Evolutionary conservation across 129 eudicot genomes (phyloP).

Genomic region (Flaveria linearis): DNA sequence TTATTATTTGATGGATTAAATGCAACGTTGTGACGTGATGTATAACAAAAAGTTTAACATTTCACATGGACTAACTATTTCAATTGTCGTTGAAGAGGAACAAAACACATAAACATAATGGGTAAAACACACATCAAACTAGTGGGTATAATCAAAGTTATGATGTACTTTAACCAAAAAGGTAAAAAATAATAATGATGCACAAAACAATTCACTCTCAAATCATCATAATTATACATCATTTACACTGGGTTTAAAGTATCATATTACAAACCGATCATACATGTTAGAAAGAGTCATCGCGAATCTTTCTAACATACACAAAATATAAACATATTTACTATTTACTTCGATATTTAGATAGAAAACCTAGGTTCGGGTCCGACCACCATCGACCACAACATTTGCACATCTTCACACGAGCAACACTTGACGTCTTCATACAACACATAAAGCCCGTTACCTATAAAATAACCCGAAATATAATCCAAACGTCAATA

Average conservation of each 20-base stretch:
- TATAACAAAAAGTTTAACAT: background rate
- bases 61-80: background rate
- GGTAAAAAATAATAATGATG: background rate
- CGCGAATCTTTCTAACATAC: background rate
- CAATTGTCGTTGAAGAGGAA: background rate
- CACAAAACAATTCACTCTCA: background rate
- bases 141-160: background rate
- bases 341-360: background rate
- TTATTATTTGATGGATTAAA: background rate
- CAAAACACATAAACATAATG: background rate
- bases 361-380: constrained; percentile 31
- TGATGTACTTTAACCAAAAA: background rate
- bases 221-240: constrained; percentile 9
- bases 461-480: constrained; percentile 31
- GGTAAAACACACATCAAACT: background rate
- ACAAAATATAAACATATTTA: background rate
- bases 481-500: background rate
- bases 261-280: constrained; percentile 1
- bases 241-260: background rate
- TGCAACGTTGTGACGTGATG: background rate
- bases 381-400: constrained; percentile 71
- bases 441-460: constrained; percentile 56
- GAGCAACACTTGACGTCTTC: constrained; percentile 72
- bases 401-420: constrained; percentile 79
- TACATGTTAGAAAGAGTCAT: background rate